A percentile compares a stretch with the other conserved stretches of the same genome.
Conservation (phyloP, 2,329 filamentous ascomycete genomes). For the Ceratocystis diversiconidia region DNA sequence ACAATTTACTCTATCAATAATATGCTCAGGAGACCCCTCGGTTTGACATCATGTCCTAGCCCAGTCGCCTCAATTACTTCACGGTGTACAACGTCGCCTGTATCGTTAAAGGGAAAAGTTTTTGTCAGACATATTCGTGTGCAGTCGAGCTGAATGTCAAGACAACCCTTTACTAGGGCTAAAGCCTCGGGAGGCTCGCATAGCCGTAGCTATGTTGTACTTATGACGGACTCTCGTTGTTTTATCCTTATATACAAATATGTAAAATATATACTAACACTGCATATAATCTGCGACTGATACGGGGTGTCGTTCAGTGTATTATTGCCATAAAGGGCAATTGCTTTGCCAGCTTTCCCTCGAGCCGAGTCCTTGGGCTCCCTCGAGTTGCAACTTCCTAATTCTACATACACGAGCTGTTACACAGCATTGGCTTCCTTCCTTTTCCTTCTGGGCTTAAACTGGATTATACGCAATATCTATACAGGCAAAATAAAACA, state of each 20-base stretch:
- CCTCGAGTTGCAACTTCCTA: background rate
- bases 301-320: background rate
- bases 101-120: background rate
- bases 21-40: background rate
- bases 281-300: background rate
- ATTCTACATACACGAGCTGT: slow-evolving; percentile 1
- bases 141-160: background rate
- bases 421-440: background rate
- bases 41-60: background rate
- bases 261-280: background rate
- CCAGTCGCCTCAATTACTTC: background rate
- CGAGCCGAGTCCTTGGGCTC: background rate
- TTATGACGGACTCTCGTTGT: no score
- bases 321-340: background rate
- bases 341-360: background rate
- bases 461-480: background rate
- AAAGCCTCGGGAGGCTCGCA: background rate
- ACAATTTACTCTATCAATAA: background rate
- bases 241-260: background rate
- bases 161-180: background rate
- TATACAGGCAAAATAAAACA: background rate
- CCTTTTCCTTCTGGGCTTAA: background rate
- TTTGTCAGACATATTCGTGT: background rate
- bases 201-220: background rate
- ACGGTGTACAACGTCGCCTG: background rate